These are phyloP conservation scores for Cercospora zeina DNA, from an alignment of 2,329 filamentous ascomycete genomes.

Conservation along the genomic window DNA sequence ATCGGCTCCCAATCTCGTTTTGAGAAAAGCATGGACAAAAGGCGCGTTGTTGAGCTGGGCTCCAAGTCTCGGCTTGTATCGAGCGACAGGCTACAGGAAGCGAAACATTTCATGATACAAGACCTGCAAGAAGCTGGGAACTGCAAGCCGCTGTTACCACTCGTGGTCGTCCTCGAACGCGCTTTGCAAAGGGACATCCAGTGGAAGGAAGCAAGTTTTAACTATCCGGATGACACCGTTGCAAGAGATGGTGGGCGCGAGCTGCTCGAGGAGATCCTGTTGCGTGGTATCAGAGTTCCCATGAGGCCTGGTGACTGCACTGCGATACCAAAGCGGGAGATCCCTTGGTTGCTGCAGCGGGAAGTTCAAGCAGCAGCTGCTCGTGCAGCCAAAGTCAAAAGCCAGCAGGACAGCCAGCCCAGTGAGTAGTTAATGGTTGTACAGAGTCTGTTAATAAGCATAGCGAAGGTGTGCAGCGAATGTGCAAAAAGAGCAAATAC, in stretches of 20 bases:
- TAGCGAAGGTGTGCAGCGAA: not conserved
- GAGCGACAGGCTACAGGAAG: not conserved
- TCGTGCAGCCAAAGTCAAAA: not conserved
- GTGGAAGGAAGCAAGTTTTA: conserved; percentile 29
- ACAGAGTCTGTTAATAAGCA: not conserved
- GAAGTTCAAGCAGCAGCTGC: not conserved
- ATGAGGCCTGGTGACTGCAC: conserved; percentile 27
- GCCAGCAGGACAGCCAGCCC: not conserved
- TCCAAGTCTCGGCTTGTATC: not conserved
- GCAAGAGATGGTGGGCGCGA: conserved; percentile 2
- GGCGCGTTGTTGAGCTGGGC: too few relatives aligned
- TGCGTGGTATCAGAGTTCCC: conserved; percentile 31
- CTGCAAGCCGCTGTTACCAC: conserved; percentile 19
- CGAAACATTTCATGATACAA: not conserved
- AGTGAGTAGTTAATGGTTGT: not conserved
- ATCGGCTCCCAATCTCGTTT: too few relatives aligned
- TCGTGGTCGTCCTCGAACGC: conserved; percentile 28
- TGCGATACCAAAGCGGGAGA: conserved; percentile 6
- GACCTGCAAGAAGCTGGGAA: conserved; percentile 14
- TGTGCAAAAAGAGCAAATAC: not conserved
- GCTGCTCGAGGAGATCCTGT: conserved; percentile 28
- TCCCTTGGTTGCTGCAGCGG: conserved; percentile 2
- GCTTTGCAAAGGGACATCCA: conserved; percentile 30
- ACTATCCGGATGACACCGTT: conserved; percentile 3
- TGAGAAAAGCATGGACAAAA: too few relatives aligned